Percentiles rank a stretch among this genome's conserved stretches.
These are phyloP conservation scores for Radiomyces spectabilis DNA, from an alignment of 192 early-diverging fungal species.

Conservation along the genomic window DNA sequence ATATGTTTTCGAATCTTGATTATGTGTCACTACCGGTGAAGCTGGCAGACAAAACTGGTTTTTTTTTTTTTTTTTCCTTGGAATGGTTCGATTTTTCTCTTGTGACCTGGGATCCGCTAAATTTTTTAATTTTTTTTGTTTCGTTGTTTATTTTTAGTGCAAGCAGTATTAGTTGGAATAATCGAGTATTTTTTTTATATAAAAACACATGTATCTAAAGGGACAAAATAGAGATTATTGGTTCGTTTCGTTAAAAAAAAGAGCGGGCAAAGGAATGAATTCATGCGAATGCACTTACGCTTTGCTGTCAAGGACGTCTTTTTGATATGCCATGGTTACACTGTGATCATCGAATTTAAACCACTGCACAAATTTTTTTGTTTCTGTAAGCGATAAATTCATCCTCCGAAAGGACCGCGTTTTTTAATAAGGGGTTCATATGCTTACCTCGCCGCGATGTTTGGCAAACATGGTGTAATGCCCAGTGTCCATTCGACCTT, in stretches of 20 bases:
- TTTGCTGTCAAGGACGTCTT: slow-evolving; percentile 71
- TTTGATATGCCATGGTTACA: slow-evolving; percentile 57
- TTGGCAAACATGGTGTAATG: slow-evolving; percentile 88
- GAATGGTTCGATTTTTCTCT: no score
- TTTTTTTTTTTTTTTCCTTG: no score
- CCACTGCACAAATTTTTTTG: slow-evolving; percentile 51
- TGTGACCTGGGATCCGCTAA: no score
- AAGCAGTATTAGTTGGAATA: no score
- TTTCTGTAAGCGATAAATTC: background rate
- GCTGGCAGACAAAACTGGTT: no score
- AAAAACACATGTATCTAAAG: slow-evolving; percentile 86
- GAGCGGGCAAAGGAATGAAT: background rate
- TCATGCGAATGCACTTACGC: slow-evolving; percentile 33
- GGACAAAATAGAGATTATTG: slow-evolving; percentile 10
- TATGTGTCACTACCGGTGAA: no score
- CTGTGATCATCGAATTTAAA: slow-evolving; percentile 84
- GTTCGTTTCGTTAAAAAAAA: background rate
- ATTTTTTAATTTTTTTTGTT: no score
- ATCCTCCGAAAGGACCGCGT: no score
- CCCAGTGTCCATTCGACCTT: slow-evolving; percentile 87
- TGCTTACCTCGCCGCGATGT: slow-evolving; percentile 63
- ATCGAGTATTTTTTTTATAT: slow-evolving; percentile 62
- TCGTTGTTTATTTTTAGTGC: no score
- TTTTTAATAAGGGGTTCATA: no score
- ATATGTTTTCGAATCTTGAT: no score